phyloP scores from a whole-genome alignment of 805 yeast species.

The Myxozyma udenii region DNA sequence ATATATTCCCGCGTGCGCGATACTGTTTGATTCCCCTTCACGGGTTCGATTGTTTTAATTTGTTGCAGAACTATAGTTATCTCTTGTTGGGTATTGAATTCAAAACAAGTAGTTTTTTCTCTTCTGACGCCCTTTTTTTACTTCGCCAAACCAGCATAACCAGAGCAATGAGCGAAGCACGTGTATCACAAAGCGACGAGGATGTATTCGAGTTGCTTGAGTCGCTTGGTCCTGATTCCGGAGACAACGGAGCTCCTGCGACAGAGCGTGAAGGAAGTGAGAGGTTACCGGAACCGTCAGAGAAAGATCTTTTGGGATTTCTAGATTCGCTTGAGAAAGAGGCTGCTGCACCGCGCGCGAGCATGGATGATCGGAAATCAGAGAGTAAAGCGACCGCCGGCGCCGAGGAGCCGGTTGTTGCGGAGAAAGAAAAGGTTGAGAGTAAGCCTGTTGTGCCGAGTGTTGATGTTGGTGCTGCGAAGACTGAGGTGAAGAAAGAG shows the following conservation, averaged over 20 bases:
- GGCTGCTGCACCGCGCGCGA: slow-evolving; percentile 7
- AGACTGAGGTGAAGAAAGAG: background rate
- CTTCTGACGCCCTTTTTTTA: too few relatives aligned
- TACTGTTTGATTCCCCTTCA: too few relatives aligned
- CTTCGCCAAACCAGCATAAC: too few relatives aligned
- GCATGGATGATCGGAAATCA: background rate
- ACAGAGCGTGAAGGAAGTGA: background rate
- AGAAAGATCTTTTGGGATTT: slow-evolving; percentile 45
- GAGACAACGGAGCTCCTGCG: slow-evolving; percentile 2
- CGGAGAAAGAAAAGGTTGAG: background rate
- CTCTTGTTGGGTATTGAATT: too few relatives aligned
- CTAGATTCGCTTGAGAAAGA: slow-evolving; percentile 42
- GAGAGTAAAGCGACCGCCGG: background rate
- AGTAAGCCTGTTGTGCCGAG: too few relatives aligned
- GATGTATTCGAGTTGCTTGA: slow-evolving; percentile 44
- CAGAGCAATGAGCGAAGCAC: background rate
- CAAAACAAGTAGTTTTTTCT: too few relatives aligned
- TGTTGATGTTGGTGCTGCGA: background rate
- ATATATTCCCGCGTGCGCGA: too few relatives aligned
- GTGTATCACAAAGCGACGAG: slow-evolving; percentile 30
- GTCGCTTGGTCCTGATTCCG: slow-evolving; percentile 34
- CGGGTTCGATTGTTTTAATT: too few relatives aligned
- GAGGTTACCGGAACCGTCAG: slow-evolving; percentile 20
- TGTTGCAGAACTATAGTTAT: too few relatives aligned
- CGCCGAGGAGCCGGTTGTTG: background rate